Evolutionary conservation across 2,329 filamentous ascomycete species (phyloP), one percentile per base, ranked within the genome.

Genomic region (Ceratocystis cacaofunesta): DNA sequence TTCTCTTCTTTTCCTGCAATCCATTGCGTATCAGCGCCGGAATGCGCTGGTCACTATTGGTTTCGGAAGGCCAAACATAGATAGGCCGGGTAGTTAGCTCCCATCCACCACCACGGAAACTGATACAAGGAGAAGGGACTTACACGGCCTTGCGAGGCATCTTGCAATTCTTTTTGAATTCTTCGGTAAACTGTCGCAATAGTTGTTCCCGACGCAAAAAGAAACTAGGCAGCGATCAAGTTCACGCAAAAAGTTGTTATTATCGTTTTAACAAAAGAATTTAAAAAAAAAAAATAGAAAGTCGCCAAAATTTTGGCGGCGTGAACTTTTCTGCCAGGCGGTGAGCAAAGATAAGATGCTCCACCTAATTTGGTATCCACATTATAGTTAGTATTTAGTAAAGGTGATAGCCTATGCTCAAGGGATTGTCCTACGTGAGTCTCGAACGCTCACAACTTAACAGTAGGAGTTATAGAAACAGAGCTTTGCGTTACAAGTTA

Each of bases 1-100:
- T 95, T 75, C 94, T 85, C 79, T 97, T 97, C 83, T 96, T 96
- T 76, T 96, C 91, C 76, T 89, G 90, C 68, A 92, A 81, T 70
- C 89, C 88, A 88, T 96, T 96, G 74, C 87, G 85, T 73, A 96
- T 92, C 71, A 96, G 85, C 75, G 91, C 87, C 68, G 88, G 89
- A 72, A 96, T 95, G 76, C 91, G 89, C 78, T 89, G 88, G 76
- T 96, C 91, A 73, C 90, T 91, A 69, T 41, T 43, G 41, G 12
- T 46, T 17, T 55, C 10, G 46, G 25, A 28, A 19, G 65, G 55
- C 48, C 62, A 66, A 44, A 10, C 41, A 61, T 19, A 50, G 65
- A 66, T 22, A 19, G 48, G 48, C 44, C 17, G 6, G 8, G 48
- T 19, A 22, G 48, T 50, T 50, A 50, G 48, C 48, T 25, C 22